Evolutionary conservation across 495 filamentous ascomycete species (phyloP), one percentile per base, ranked within the genome.

Genomic region (Xylaria intraflava): DNA sequence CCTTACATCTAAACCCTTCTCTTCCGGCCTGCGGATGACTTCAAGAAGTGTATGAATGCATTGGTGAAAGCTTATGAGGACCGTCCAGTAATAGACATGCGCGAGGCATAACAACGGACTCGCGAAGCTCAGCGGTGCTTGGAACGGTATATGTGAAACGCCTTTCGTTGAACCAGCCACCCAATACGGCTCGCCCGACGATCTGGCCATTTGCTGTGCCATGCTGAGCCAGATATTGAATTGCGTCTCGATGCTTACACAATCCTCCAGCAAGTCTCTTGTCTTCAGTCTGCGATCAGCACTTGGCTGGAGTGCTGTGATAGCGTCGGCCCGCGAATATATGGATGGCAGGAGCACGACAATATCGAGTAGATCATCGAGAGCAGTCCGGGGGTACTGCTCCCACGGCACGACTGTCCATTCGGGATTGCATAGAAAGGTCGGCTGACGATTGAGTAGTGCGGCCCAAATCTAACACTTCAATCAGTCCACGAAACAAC

Each of bases 371-470:
- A 78, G 64, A 19, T 60, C 59, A 53, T 78, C 74, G 27, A 78
- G 59, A 41, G 60, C 38, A 26, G 72, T 71, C 45, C 73, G 69
- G 24, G 69, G 71, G 39, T 78, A 72, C 10, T 57, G 44, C 43
- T 73, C 70, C 62, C 68, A 76, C 2, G 74, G 74, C 6, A 67
- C 64, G 0, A 69, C 68, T 1, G 62, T 65, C 74, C 74, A 78
- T 54, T 74, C 70, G 2, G 68, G 70, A 7, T 56, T 62, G 19
- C 68, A 64, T 26, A 78, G 60, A 43, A 71, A 75, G 5, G 64
- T 72, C 11, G 69, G 71, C 14, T 66, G 71, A 22, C 68, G 68
- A 59, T 72, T 72, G 20, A 76, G 60, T 9, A 78, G 57, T 6
- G 74, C 67, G 11, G 69, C 57, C 54, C 66, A 64, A 41, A 76